Percentiles rank a stretch among this genome's conserved stretches.
Evolutionary conservation across 1,284 basidiomycete species (phyloP).

Genomic region (Cryptococcus amylolentus): DNA sequence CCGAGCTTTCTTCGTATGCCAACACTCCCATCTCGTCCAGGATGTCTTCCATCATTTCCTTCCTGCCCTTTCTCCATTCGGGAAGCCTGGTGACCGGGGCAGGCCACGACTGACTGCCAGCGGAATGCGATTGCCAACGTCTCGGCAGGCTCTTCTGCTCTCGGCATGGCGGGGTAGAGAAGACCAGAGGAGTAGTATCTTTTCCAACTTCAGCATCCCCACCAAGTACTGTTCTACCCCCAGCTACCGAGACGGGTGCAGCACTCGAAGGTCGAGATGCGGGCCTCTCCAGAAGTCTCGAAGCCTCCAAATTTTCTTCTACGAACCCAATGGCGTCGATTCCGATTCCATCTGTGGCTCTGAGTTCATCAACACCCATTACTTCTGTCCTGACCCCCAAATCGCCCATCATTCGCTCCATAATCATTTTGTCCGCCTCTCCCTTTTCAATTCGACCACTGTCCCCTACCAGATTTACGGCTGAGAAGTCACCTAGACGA

Average conservation of each 20-base stretch:
- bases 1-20: too few species aligned
- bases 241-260: not conserved
- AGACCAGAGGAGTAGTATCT: not conserved
- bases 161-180: slow-evolving; percentile 19
- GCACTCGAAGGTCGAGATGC: slow-evolving; percentile 16
- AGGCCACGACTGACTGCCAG: slow-evolving; percentile 20
- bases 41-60: slow-evolving; percentile 35
- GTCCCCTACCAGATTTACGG: slow-evolving; percentile 24
- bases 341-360: not conserved
- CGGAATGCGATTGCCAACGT: not conserved
- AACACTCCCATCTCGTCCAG: slow-evolving; percentile 22
- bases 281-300: slow-evolving; percentile 3
- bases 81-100: slow-evolving; percentile 19
- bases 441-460: not conserved
- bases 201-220: not conserved
- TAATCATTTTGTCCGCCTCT: slow-evolving; percentile 5
- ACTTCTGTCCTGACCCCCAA: slow-evolving; percentile 9
- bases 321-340: not conserved
- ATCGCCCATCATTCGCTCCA: not conserved
- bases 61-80: slow-evolving; percentile 32
- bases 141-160: not conserved
- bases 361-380: slow-evolving; percentile 1
- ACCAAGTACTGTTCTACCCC: not conserved
- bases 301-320: not conserved
- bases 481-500: slow-evolving; percentile 35